Conservation (phyloP, 345 rosid genomes). For the Eucalyptus curtisii region DNA sequence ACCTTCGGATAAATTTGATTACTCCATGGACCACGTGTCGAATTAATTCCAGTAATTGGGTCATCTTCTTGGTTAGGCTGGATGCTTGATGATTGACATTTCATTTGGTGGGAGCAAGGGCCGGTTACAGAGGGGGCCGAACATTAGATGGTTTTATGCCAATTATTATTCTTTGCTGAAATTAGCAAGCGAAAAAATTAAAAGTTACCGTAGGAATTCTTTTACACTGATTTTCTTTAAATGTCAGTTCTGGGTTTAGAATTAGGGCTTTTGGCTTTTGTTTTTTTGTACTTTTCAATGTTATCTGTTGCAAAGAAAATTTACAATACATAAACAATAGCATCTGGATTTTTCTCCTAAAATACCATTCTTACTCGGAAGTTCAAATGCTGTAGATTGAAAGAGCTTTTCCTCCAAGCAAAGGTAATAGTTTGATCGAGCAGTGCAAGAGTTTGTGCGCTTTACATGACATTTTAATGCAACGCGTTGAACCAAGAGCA, state of each 20-base stretch:
- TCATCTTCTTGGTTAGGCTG: not conserved
- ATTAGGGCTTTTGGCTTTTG: not conserved
- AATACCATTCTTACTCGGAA: not conserved
- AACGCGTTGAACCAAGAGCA: not conserved
- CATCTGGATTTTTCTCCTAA: not conserved
- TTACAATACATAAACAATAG: not conserved
- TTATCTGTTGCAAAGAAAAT: not conserved
- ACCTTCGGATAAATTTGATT: not conserved
- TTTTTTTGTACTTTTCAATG: not conserved
- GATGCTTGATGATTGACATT: not conserved
- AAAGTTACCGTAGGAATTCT: not conserved
- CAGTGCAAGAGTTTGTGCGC: not conserved
- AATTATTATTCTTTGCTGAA: not conserved
- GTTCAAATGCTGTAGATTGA: not conserved
- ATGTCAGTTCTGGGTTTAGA: not conserved
- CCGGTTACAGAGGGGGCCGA: not conserved
- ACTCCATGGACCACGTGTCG: rapidly evolving
- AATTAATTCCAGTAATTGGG: not conserved
- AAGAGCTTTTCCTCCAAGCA: not conserved
- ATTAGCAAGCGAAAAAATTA: not conserved
- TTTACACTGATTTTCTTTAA: not conserved
- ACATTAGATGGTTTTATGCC: not conserved
- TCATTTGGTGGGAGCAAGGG: not conserved
- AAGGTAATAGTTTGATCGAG: not conserved
- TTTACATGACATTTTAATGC: not conserved